These are phyloP conservation scores for Yamadazyma aaseri DNA, from an alignment of 1,139 yeast species.

Conservation along the genomic window DNA sequence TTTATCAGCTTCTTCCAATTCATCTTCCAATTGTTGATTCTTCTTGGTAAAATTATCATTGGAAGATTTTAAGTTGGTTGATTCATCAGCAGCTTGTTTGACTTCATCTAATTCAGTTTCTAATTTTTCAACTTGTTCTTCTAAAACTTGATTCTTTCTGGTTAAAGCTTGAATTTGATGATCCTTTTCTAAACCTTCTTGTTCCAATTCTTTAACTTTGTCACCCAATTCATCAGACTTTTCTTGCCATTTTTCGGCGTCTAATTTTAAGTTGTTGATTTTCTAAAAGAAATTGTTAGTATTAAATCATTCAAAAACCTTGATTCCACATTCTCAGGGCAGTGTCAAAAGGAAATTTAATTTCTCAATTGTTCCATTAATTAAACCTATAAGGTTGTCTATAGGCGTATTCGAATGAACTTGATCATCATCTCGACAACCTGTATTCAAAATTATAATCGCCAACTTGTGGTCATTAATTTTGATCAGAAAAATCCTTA, in stretches of 20 bases:
- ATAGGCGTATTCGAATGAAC: too few species aligned
- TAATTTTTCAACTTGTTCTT: slow-evolving; percentile 85
- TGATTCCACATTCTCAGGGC: too few species aligned
- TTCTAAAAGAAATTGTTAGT: too few species aligned
- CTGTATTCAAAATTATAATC: too few species aligned
- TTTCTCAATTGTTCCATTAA: too few species aligned
- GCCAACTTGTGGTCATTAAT: too few species aligned
- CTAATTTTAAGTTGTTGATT: slow-evolving; percentile 86
- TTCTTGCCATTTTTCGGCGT: slow-evolving; percentile 97
- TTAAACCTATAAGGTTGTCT: too few species aligned
- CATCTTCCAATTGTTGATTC: slow-evolving; percentile 89
- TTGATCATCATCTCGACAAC: too few species aligned
- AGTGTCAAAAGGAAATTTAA: too few species aligned
- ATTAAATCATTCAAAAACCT: too few species aligned
- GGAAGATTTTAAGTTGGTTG: slow-evolving; percentile 82
- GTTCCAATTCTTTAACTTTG: slow-evolving; percentile 86
- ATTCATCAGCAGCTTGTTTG: slow-evolving; percentile 90
- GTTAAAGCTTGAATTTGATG: slow-evolving; percentile 91
- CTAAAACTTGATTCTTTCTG: slow-evolving; percentile 88
- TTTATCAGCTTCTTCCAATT: slow-evolving; percentile 88
- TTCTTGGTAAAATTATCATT: slow-evolving; percentile 92
- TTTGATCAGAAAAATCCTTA: too few species aligned
- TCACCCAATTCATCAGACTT: slow-evolving; percentile 85
- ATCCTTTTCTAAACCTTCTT: slow-evolving; percentile 87
- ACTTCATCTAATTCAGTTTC: slow-evolving; percentile 77